Conservation (phyloP, 2,329 filamentous ascomycete genomes). For the Graphiopsis chlorocephala region DNA sequence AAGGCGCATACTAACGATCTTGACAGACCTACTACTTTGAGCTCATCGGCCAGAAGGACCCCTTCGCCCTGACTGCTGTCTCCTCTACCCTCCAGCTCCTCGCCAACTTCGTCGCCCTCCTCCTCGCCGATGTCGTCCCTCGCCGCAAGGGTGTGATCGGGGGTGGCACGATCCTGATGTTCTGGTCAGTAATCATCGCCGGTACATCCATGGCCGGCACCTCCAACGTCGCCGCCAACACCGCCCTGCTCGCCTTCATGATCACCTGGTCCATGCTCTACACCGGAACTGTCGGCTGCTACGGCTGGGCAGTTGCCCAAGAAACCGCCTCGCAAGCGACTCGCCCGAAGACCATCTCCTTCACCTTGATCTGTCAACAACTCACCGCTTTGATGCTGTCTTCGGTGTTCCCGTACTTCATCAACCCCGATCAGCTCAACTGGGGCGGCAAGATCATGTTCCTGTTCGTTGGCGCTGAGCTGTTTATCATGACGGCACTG, state of each 20-base stretch:
- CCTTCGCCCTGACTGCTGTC: constrained; percentile 26
- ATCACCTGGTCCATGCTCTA: constrained; percentile 30
- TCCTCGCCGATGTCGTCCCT: constrained; percentile 24
- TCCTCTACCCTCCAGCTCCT: constrained; percentile 26
- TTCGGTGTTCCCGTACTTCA: constrained; percentile 39
- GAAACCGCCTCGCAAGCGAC: constrained; percentile 26
- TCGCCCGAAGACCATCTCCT: constrained; percentile 28
- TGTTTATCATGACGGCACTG: constrained; percentile 33
- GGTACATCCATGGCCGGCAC: constrained; percentile 23
- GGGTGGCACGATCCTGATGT: constrained; percentile 24
- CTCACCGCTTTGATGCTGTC: constrained; percentile 38
- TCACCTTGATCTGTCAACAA: constrained; percentile 32
- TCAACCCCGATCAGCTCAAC: constrained; percentile 40
- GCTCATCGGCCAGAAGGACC: constrained; percentile 25
- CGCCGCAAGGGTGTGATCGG: constrained; percentile 26
- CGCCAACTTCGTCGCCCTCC: constrained; percentile 25
- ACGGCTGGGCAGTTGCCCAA: constrained; percentile 29
- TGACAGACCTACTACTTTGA: constrained; percentile 24
- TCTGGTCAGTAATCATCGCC: constrained; percentile 27
- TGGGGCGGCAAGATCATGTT: constrained; percentile 42
- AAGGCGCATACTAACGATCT: not conserved
- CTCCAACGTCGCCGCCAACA: constrained; percentile 24
- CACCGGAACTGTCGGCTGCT: constrained; percentile 28
- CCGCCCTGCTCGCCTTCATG: constrained; percentile 27
- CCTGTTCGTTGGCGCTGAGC: constrained; percentile 37